Evolutionary conservation across 164 flowering plant genomes (phyloP), one percentile per base, ranked within the genome.

Genomic region (Magnolia kwangsiensis): DNA sequence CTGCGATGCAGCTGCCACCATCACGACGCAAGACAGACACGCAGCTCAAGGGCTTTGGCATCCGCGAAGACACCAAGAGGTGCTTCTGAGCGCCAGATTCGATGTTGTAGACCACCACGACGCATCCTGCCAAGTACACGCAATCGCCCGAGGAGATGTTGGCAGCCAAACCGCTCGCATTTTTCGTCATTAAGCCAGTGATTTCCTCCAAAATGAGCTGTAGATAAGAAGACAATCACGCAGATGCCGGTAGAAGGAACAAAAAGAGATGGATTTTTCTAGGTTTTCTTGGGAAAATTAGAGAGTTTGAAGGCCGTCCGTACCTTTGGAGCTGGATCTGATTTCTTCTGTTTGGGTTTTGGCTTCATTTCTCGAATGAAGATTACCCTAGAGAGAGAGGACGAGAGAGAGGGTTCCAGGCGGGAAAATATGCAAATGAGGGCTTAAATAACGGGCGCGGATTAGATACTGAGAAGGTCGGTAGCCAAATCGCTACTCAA

Each of bases 91-190:
- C 69, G 18, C 87, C 84, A 1, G 79, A 82, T 10, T 83, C 85
- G 0, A 88, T 89, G 74, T 90, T 78, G 81, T 88, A 87, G 50
- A 89, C 83, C 78, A 90, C 94, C 45, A 82, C 90, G 10, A 88
- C 90, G 75, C 93, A 92, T 10, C 93, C 94, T 1, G 94, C 97
- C 69, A 85, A 55, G 67, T 89, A 92, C 6, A 80, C 88, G 66
- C 90, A 92, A 1, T 82, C 85, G 6, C 85, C 75, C 3, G 75
- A 82, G 23, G 69, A 74, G 13, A 23, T 29, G 74, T 79, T 85
- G 20, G 89, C 86, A n/a, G 89, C 87, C 85, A 92, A 78, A 72
- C 94, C 97, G 67, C 84, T 92, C n/a, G 82, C 82, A 61, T 83
- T 87, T 78, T 82, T 89, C 6, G 87, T 81, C 0, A 92, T 89